These are phyloP conservation scores for Naumovozyma baii DNA, from an alignment of 805 yeast genomes.

Conservation along the genomic window DNA sequence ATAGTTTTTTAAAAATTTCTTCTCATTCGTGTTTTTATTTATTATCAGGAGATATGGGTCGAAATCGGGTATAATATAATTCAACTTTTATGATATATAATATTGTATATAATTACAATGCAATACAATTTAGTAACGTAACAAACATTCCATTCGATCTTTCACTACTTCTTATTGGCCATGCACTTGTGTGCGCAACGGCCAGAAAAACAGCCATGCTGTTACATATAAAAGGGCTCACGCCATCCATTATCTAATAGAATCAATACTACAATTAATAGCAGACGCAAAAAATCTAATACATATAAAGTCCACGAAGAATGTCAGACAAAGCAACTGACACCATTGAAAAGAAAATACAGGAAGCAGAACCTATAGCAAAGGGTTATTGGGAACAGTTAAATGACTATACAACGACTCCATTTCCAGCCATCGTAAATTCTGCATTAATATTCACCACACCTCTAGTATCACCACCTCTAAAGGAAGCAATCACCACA, in stretches of 20 bases:
- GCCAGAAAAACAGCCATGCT: no score
- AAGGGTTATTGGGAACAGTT: conserved; percentile 2
- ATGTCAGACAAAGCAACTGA: neutral
- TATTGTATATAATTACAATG: neutral
- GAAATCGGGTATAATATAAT: neutral
- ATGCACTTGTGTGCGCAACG: no score
- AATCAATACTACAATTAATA: no score
- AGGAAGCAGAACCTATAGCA: neutral
- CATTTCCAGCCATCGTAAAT: conserved; percentile 40
- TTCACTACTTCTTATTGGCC: no score
- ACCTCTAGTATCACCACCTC: conserved; percentile 28
- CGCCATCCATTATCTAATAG: no score
- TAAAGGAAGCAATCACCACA: neutral
- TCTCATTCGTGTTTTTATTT: neutral
- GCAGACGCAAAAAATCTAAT: no score
- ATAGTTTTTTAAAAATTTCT: neutral
- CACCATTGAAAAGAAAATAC: neutral
- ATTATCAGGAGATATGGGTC: neutral
- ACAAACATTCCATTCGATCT: no score
- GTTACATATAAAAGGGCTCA: no score
- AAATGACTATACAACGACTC: conserved; percentile 33
- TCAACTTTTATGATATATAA: neutral
- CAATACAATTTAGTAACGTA: neutral
- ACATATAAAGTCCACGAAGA: no score
- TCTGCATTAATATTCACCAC: conserved; percentile 31